Percentiles rank a stretch among this genome's conserved stretches.
Evolutionary conservation across 805 yeast species (phyloP).

Genomic region (Sugiyamaella valdiviana): DNA sequence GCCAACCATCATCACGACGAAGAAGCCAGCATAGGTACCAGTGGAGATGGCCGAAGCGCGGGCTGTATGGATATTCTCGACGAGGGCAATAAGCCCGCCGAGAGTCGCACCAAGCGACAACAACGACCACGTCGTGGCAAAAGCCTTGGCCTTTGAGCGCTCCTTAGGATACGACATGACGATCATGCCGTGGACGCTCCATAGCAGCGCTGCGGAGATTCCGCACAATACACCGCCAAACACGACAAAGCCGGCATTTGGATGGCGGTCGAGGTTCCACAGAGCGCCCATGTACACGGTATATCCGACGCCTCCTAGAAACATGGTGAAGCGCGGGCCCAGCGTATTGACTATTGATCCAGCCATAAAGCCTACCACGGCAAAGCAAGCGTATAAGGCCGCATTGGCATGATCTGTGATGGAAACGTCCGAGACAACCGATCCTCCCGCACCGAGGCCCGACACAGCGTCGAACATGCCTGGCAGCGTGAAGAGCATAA

Average conservation of each 20-base stretch:
- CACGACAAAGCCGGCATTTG: constrained; percentile 44
- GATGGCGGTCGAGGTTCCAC: constrained; percentile 39
- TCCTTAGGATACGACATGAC: constrained; percentile 50
- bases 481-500: constrained; percentile 21
- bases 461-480: constrained; percentile 29
- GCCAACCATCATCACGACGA: constrained; percentile 45
- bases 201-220: constrained; percentile 44
- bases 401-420: constrained; percentile 26
- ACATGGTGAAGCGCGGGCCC: constrained; percentile 27
- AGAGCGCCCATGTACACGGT: constrained; percentile 45
- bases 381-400: constrained; percentile 26
- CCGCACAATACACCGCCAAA: constrained; percentile 52
- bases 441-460: constrained; percentile 31
- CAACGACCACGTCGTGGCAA: constrained; percentile 50
- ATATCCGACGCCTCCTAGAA: constrained; percentile 48
- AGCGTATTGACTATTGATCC: constrained; percentile 27
- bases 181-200: constrained; percentile 53
- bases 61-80: constrained; percentile 37
- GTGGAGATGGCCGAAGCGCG: constrained; percentile 27
- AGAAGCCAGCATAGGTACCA: constrained; percentile 47
- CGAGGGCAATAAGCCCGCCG: constrained; percentile 49
- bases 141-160: constrained; percentile 43
- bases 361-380: constrained; percentile 25
- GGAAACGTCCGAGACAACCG: constrained; percentile 19
- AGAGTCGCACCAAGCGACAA: constrained; percentile 54